A percentile compares a stretch with the other conserved stretches of the same genome.
Conservation (phyloP, 2,329 filamentous ascomycete species). For the Westerdykella aurantiaca region DNA sequence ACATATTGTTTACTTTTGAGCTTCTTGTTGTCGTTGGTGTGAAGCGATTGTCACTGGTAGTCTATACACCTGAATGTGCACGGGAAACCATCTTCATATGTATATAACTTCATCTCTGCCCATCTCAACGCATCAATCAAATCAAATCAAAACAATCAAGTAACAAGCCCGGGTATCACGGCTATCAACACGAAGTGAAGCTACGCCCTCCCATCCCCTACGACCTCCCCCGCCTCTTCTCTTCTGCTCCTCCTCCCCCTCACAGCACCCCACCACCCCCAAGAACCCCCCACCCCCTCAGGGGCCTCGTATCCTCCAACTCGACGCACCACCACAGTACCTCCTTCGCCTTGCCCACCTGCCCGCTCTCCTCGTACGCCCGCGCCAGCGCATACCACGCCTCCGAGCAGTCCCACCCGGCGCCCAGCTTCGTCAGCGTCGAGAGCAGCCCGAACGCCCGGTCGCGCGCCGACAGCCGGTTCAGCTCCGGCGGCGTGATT, state of each 20-base stretch:
- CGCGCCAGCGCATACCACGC: constrained; percentile 87
- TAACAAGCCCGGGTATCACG: constrained; percentile 3
- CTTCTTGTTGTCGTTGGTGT: too few species aligned
- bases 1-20: too few species aligned
- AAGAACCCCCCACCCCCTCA: constrained; percentile 72
- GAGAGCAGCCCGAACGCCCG: constrained; percentile 80
- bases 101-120: too few species aligned
- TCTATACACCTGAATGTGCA: too few species aligned
- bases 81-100: too few species aligned
- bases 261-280: constrained; percentile 29
- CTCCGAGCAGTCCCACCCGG: constrained; percentile 85
- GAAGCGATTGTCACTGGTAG: too few species aligned
- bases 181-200: constrained; percentile 2
- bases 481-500: constrained; percentile 61
- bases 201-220: neutral
- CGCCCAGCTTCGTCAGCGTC: constrained; percentile 75
- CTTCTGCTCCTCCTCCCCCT: too few species aligned
- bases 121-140: too few species aligned
- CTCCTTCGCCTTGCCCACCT: constrained; percentile 81
- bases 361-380: constrained; percentile 80
- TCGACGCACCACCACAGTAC: constrained; percentile 98
- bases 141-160: too few species aligned
- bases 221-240: neutral
- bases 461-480: constrained; percentile 83
- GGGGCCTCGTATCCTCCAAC: constrained; percentile 75